Conservation (phyloP, 148 eudicot species). For the Selenicereus undatus region DNA sequence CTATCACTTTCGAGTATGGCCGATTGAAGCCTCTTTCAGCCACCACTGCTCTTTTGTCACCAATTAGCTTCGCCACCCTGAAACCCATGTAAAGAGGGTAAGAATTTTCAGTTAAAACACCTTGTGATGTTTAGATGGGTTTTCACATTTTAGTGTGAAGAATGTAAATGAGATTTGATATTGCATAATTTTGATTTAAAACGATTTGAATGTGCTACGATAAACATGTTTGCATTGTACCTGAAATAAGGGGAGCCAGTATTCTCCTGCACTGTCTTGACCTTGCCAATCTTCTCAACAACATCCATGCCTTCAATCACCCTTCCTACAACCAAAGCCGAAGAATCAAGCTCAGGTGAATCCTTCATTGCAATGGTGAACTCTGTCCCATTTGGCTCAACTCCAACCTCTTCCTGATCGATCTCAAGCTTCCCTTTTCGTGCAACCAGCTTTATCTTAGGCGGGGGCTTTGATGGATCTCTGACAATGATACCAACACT, state of each 20-base stretch:
- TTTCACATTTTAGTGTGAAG: background rate
- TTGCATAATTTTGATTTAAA: no score
- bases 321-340: constrained; percentile 69
- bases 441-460: constrained; percentile 77
- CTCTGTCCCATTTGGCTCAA: constrained; percentile 86
- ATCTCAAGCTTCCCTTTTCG: constrained; percentile 73
- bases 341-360: constrained; percentile 71
- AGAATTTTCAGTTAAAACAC: constrained; percentile 2
- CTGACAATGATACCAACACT: constrained; percentile 72
- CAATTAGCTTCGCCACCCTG: constrained; percentile 79
- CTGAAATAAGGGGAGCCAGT: constrained; percentile 90
- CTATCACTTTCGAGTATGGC: constrained; percentile 72
- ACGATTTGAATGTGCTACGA: no score
- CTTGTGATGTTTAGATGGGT: background rate
- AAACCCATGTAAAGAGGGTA: constrained; percentile 2
- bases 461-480: constrained; percentile 78
- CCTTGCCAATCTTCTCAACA: constrained; percentile 60
- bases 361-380: constrained; percentile 59
- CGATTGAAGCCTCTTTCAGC: constrained; percentile 97
- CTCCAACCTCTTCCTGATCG: constrained; percentile 71
- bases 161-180: background rate
- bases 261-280: constrained; percentile 89
- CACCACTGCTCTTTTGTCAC: constrained; percentile 92
- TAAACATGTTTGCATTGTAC: constrained; percentile 26
- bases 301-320: constrained; percentile 90